These are phyloP conservation scores for Orbilia quercus DNA, from an alignment of 2,329 filamentous ascomycete species.

Conservation along the genomic window DNA sequence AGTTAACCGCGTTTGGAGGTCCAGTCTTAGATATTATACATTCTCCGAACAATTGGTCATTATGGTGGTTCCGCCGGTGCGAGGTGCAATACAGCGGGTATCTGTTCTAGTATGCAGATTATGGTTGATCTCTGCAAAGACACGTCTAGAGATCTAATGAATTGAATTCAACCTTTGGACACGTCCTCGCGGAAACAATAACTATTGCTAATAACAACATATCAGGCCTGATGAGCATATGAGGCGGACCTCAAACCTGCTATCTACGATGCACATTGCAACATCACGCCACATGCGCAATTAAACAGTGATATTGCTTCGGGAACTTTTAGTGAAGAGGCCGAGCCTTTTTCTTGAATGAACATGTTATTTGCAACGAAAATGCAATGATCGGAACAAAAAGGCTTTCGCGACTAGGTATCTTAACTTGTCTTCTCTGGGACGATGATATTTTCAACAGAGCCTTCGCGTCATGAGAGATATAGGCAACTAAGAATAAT, in stretches of 20 bases:
- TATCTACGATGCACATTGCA: background rate
- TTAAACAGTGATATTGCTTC: too few relatives aligned
- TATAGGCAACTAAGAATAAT: too few relatives aligned
- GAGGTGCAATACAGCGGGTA: constrained; percentile 1
- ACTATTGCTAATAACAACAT: constrained; percentile 16
- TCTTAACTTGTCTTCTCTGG: background rate
- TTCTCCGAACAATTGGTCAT: constrained; percentile 1
- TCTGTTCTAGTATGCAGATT: constrained; percentile 25
- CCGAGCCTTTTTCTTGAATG: too few relatives aligned
- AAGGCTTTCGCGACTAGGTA: background rate
- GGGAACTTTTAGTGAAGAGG: too few relatives aligned
- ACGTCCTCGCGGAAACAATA: background rate
- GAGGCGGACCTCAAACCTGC: constrained; percentile 7
- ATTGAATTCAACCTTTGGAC: background rate
- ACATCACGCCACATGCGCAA: background rate
- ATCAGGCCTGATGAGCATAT: constrained; percentile 17
- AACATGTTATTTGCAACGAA: background rate
- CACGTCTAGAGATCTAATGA: constrained; percentile 39
- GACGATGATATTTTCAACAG: constrained; percentile 3
- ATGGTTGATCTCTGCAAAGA: constrained; percentile 55
- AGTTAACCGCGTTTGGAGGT: background rate
- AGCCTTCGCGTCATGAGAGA: too few relatives aligned
- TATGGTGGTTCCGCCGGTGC: constrained; percentile 8
- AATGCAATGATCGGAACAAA: background rate
- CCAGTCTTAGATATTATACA: too few relatives aligned